Evolutionary conservation across 805 yeast genomes (phyloP).

Genomic region (Blastobotrys americana): DNA sequence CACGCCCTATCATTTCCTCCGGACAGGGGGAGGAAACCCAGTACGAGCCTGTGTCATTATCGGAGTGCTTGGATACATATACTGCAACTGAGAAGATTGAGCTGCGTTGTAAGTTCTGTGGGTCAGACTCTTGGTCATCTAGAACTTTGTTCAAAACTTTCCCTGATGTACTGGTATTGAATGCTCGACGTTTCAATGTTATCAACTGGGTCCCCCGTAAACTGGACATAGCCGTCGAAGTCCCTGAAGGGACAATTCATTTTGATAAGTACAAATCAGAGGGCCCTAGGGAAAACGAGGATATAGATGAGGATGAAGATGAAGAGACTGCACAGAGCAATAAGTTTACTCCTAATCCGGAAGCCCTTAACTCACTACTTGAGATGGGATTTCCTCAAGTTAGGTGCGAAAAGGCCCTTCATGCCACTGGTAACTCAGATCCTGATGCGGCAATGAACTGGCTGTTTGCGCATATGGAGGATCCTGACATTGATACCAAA

Average conservation of each 20-base stretch:
- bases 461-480: slow-evolving; percentile 86
- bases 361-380: slow-evolving; percentile 44
- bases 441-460: slow-evolving; percentile 80
- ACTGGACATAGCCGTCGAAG: slow-evolving; percentile 59
- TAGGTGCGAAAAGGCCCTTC: slow-evolving; percentile 60
- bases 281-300: slow-evolving; percentile 39
- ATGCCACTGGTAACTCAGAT: slow-evolving; percentile 57
- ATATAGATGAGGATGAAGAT: slow-evolving; percentile 35
- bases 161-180: slow-evolving; percentile 66
- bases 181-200: slow-evolving; percentile 72
- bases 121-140: slow-evolving; percentile 33
- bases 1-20: slow-evolving; percentile 13
- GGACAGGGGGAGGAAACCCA: slow-evolving; percentile 36
- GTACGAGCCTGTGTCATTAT: slow-evolving; percentile 45
- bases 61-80: slow-evolving; percentile 42
- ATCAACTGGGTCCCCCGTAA: slow-evolving; percentile 89
- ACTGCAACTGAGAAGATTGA: slow-evolving; percentile 51
- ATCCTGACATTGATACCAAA: slow-evolving; percentile 64
- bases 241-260: slow-evolving; percentile 41
- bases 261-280: slow-evolving; percentile 38
- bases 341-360: slow-evolving; percentile 48
- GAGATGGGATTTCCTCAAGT: slow-evolving; percentile 85
- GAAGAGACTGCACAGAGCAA: slow-evolving; percentile 12
- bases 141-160: slow-evolving; percentile 47
- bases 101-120: slow-evolving; percentile 54